These are phyloP conservation scores for Sungouiozyma intestinalis DNA, from an alignment of 805 yeast species.

Conservation along the genomic window DNA sequence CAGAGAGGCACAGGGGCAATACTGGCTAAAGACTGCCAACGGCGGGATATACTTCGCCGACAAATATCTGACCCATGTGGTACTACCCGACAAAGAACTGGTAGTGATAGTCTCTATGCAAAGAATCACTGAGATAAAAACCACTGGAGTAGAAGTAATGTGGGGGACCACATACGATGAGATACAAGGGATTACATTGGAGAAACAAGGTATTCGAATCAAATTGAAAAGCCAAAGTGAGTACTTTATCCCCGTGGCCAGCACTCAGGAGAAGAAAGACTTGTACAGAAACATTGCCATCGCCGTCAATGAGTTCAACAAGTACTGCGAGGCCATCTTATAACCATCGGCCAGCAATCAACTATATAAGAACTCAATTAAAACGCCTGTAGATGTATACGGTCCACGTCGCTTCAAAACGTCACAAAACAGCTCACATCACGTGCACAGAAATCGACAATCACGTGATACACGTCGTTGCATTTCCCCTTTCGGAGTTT, in stretches of 20 bases:
- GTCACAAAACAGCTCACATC: too few species aligned
- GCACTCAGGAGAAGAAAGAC: slow-evolving; percentile 48
- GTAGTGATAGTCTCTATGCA: slow-evolving; percentile 67
- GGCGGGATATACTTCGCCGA: slow-evolving; percentile 72
- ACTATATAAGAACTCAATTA: neutral
- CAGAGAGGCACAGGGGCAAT: slow-evolving; percentile 89
- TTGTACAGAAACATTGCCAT: slow-evolving; percentile 63
- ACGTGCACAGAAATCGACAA: too few species aligned
- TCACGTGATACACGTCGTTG: neutral
- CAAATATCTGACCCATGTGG: slow-evolving; percentile 73
- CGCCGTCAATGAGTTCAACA: slow-evolving; percentile 76
- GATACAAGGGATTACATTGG: slow-evolving; percentile 63
- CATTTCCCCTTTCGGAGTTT: neutral
- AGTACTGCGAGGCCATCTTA: slow-evolving; percentile 45
- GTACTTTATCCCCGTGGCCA: slow-evolving; percentile 77
- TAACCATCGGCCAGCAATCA: slow-evolving; percentile 5
- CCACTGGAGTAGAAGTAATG: slow-evolving; percentile 46
- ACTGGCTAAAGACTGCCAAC: slow-evolving; percentile 73
- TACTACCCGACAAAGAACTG: slow-evolving; percentile 69
- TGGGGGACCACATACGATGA: slow-evolving; percentile 66
- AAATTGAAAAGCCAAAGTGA: slow-evolving; percentile 47
- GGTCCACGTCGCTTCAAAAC: too few species aligned
- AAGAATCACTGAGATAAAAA: slow-evolving; percentile 56
- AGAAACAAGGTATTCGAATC: slow-evolving; percentile 67
- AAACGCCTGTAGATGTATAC: too few species aligned